Conservation (phyloP, 345 rosid species). For the Geranium rotundifolium region DNA sequence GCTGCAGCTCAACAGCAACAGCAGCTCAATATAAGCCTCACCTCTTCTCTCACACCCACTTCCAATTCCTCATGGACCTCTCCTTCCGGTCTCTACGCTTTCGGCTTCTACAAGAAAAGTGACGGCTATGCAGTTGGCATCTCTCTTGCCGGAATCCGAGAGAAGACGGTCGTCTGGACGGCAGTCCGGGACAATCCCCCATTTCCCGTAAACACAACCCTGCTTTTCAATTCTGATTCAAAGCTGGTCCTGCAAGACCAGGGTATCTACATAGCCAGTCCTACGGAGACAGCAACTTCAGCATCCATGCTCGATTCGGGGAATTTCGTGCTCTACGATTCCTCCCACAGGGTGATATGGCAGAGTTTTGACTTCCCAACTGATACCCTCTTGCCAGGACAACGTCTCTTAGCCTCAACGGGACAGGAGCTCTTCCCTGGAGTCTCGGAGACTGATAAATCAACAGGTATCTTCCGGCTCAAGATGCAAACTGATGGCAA, state of each 20-base stretch:
- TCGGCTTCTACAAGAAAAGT: conserved; percentile 22
- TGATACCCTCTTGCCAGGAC: conserved; percentile 18
- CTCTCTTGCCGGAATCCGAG: conserved; percentile 11
- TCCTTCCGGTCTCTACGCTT: conserved; percentile 21
- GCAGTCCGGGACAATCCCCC: conserved; percentile 11
- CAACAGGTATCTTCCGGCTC: conserved; percentile 17
- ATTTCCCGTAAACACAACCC: conserved; percentile 3
- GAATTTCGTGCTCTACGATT: conserved; percentile 24
- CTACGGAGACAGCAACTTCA: background rate
- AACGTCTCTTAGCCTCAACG: conserved; percentile 3
- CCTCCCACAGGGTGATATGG: conserved; percentile 10
- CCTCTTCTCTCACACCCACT: conserved; percentile 14
- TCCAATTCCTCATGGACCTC: conserved; percentile 19
- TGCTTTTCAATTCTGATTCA: conserved; percentile 8
- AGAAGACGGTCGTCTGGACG: conserved; percentile 16
- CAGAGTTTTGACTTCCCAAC: conserved; percentile 18
- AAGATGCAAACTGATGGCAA: conserved; percentile 17
- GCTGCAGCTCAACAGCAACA: conserved; percentile 13
- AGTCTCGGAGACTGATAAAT: conserved; percentile 4
- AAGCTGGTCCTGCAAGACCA: conserved; percentile 8
- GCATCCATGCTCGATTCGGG: conserved; percentile 27
- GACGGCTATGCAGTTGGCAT: conserved; percentile 17
- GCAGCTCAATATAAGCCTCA: conserved; percentile 11
- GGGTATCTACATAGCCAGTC: background rate
- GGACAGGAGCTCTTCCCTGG: conserved; percentile 9